Percentiles rank a stretch among this genome's conserved stretches.
Conservation (phyloP, 1,284 basidiomycete genomes). For the Boletus smithii region DNA sequence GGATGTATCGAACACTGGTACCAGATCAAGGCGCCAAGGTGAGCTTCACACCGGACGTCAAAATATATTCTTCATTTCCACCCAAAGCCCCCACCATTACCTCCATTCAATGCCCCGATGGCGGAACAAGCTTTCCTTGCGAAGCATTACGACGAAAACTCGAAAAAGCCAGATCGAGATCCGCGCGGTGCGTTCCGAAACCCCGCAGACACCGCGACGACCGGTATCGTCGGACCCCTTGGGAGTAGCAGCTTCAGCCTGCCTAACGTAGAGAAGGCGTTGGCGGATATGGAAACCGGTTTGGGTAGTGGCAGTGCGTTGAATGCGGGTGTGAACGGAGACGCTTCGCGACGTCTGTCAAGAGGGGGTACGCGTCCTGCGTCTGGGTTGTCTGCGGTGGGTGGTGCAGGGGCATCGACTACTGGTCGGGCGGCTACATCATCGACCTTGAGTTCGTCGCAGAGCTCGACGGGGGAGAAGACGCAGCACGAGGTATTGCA, state of each 20-base stretch:
- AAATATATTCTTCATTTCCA: constrained; percentile 1
- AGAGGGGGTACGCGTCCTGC: constrained; percentile 30
- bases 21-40: constrained; percentile 73
- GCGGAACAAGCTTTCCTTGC: constrained; percentile 86
- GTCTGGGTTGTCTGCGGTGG: constrained; percentile 22
- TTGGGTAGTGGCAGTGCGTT: constrained; percentile 27
- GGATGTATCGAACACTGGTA: constrained; percentile 60
- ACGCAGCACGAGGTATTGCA: constrained; percentile 80
- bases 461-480: constrained; percentile 52
- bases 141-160: constrained; percentile 85
- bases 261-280: constrained; percentile 81
- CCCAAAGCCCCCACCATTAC: constrained; percentile 58
- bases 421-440: constrained; percentile 35
- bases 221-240: constrained; percentile 85
- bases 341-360: constrained; percentile 36
- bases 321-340: constrained; percentile 33
- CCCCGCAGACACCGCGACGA: constrained; percentile 48
- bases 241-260: constrained; percentile 78
- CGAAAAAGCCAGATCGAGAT: constrained; percentile 84
- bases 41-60: constrained; percentile 14
- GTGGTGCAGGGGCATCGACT: no score
- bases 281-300: constrained; percentile 88
- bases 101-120: constrained; percentile 72
- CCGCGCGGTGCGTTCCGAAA: constrained; percentile 84
- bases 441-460: constrained; percentile 40